A percentile compares a stretch with the other conserved stretches of the same genome.
Conservation (phyloP, 768 basidiomycete genomes). For the Tubosaeta sp. region DNA sequence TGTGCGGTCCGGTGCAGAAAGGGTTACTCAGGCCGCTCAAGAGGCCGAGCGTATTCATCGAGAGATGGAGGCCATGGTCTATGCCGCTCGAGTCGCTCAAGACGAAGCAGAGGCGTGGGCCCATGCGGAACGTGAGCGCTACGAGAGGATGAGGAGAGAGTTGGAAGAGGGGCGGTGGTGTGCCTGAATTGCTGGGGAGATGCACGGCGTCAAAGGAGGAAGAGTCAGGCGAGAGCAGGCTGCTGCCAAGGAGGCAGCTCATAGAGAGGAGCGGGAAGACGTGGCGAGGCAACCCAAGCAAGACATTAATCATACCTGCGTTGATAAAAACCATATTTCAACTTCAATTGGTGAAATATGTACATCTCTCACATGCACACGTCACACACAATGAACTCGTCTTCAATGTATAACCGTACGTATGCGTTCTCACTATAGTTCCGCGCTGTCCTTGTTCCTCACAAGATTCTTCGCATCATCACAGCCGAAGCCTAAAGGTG, state of each 20-base stretch:
- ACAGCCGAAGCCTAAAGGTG: too few relatives aligned
- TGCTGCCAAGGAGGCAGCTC: slow-evolving; percentile 24
- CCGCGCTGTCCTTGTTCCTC: too few relatives aligned
- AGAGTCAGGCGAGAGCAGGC: slow-evolving; percentile 14
- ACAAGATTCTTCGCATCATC: too few relatives aligned
- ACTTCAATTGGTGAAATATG: too few relatives aligned
- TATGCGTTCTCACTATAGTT: too few relatives aligned
- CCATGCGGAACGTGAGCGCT: slow-evolving; percentile 21
- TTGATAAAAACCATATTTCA: too few relatives aligned
- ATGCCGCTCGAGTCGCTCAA: slow-evolving; percentile 21
- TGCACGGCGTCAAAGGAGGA: slow-evolving; percentile 21
- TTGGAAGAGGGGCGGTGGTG: slow-evolving; percentile 21
- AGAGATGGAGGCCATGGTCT: slow-evolving; percentile 16
- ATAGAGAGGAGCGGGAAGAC: slow-evolving; percentile 15
- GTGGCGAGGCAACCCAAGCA: slow-evolving; percentile 21
- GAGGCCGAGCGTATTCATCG: slow-evolving; percentile 22
- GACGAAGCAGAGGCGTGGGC: slow-evolving; percentile 23
- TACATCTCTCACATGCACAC: too few relatives aligned
- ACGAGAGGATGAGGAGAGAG: slow-evolving; percentile 13
- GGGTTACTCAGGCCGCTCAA: slow-evolving; percentile 21
- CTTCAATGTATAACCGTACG: too few relatives aligned
- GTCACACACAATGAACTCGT: too few relatives aligned
- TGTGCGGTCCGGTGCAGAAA: slow-evolving; percentile 16
- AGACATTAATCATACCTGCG: too few relatives aligned
- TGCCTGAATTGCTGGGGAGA: slow-evolving; percentile 17